phyloP scores from a whole-genome alignment of 352 stramenopile genomes.

The Phytophthora syringae region DNA sequence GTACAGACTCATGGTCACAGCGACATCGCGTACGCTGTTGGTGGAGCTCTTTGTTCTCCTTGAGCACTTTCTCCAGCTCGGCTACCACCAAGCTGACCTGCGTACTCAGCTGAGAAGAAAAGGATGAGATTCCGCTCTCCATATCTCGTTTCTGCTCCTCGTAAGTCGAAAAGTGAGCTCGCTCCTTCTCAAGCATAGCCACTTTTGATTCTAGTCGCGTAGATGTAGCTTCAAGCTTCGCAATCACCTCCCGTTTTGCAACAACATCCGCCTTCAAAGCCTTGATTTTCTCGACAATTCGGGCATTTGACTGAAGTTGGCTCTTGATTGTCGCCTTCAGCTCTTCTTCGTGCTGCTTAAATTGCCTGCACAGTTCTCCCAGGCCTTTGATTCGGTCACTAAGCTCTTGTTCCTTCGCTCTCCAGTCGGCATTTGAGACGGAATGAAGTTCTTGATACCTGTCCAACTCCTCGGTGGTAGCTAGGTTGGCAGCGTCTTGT shows the following conservation, averaged over 20 bases:
- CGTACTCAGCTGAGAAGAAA: constrained; percentile 46
- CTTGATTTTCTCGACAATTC: constrained; percentile 47
- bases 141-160: constrained; percentile 42
- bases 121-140: constrained; percentile 35
- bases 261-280: constrained; percentile 44
- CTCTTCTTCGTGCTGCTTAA: constrained; percentile 37
- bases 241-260: constrained; percentile 25
- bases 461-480: constrained; percentile 9
- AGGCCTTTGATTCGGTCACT: constrained; percentile 24
- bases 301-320: constrained; percentile 53
- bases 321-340: constrained; percentile 44
- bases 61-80: constrained; percentile 55
- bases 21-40: constrained; percentile 23
- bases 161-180: constrained; percentile 40
- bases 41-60: constrained; percentile 50
- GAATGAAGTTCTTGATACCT: constrained; percentile 36
- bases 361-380: constrained; percentile 21
- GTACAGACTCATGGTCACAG: constrained; percentile 11
- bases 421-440: constrained; percentile 44
- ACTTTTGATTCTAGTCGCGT: constrained; percentile 57
- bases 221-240: constrained; percentile 38
- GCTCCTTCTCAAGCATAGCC: constrained; percentile 56
- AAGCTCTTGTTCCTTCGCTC: constrained; percentile 28
- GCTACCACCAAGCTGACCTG: constrained; percentile 48
- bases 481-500: constrained; percentile 13